Percentiles rank a stretch among this genome's conserved stretches.
Evolutionary conservation across 2,329 filamentous ascomycete species (phyloP).

Genomic region (Ceratocystis papillata): DNA sequence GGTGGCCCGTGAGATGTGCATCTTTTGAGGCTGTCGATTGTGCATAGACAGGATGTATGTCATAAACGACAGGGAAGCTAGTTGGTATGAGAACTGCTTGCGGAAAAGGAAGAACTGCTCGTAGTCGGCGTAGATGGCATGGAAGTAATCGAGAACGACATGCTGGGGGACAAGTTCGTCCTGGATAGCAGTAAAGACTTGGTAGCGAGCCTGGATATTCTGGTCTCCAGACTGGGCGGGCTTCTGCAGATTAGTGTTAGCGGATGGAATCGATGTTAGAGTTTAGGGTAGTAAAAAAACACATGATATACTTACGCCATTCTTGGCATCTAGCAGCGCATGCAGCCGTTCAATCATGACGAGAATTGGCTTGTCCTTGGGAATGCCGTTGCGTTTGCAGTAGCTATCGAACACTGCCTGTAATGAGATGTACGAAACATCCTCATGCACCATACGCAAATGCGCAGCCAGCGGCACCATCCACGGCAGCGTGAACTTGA

Average conservation of each 20-base stretch:
- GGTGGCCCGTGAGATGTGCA: slow-evolving; percentile 74
- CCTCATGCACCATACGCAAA: slow-evolving; percentile 91
- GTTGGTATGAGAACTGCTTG: slow-evolving; percentile 89
- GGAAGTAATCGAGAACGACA: slow-evolving; percentile 80
- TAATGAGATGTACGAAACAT: slow-evolving; percentile 83
- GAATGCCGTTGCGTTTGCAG: slow-evolving; percentile 73
- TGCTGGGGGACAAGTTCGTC: slow-evolving; percentile 82
- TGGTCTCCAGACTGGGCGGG: slow-evolving; percentile 32
- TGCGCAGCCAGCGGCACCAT: slow-evolving; percentile 94
- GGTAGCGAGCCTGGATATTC: slow-evolving; percentile 70
- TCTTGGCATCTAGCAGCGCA: slow-evolving; percentile 59
- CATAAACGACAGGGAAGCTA: slow-evolving; percentile 93
- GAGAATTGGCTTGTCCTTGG: slow-evolving; percentile 89
- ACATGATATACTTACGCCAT: slow-evolving; percentile 37
- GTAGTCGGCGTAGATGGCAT: slow-evolving; percentile 74
- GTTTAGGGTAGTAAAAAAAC: background rate
- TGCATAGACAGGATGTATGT: slow-evolving; percentile 98
- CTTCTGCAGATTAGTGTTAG: slow-evolving; percentile 25
- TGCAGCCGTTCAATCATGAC: slow-evolving; percentile 93
- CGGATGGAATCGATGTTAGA: background rate
- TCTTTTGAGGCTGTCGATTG: slow-evolving; percentile 88
- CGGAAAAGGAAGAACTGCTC: slow-evolving; percentile 98
- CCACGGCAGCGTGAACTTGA: slow-evolving; percentile 90
- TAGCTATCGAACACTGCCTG: slow-evolving; percentile 96
- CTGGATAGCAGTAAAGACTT: slow-evolving; percentile 91